Base-by-base conservation (phyloP, 2,329 filamentous ascomycete species). In the Hirsutella minnesotensis region DNA sequence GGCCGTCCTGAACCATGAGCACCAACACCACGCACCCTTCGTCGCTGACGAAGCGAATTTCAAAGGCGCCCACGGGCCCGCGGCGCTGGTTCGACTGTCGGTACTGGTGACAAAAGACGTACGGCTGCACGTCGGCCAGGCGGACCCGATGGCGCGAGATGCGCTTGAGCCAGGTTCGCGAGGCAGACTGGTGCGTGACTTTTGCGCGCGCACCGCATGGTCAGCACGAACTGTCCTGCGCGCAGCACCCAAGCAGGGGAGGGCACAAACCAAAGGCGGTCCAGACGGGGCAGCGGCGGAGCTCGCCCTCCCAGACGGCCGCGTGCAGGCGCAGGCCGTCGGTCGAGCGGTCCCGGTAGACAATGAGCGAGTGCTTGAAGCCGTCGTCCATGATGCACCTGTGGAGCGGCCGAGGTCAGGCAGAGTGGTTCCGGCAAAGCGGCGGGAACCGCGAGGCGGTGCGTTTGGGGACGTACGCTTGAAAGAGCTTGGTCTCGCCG, bases 51-150 rank as follows among this genome's bases (percentile, higher is more conserved):
- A 77, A 77, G 21, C 63, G 52, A 10, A 77, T 65, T 54, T 77
- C 69, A 45, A 76, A 77, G 1, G 66, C 65, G 5, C 69, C 68
- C 2, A 57, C 52, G 37, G 59, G 63, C 38, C 67, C 70, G 40
- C 66, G 67, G 4, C 75, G 68, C 58, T 75, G 72, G 38, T 65
- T 63, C 42, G 68, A 64, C 46, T 75, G 68, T 8, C 66, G 65
- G 49, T 80, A 81, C 1, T 65, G 58, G n/a, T 69, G 59, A 51
- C 69, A 75, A 53, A 81, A 80, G 8, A 79, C 69, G 52, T 78
- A 79, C 0, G 74, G 66, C 44, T 75, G 67, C 15, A 81, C 55
- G 46, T 77, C 70, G 29, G 64, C 66, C 2, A 81, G 57, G 60
- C 67, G 69, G 45, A 81, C 58, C 20, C 67, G 63, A 43, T 67